phyloP scores from a whole-genome alignment of 2,329 filamentous ascomycete genomes.

The Clathrospora elynae region DNA sequence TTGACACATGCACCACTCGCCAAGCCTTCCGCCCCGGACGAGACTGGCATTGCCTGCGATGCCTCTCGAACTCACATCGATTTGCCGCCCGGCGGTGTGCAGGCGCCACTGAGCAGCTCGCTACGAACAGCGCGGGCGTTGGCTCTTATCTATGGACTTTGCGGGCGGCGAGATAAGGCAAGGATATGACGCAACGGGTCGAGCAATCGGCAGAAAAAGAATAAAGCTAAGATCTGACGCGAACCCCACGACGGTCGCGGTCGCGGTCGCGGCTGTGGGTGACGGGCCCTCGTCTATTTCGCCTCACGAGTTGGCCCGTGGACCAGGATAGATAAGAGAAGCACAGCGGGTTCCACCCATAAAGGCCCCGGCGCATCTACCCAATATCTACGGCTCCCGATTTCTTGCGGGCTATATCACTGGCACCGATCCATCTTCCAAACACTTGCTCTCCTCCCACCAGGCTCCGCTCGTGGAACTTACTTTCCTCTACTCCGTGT shows the following conservation, averaged over 20 bases:
- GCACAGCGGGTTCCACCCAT: slow-evolving; percentile 42
- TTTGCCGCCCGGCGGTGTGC: slow-evolving; percentile 11
- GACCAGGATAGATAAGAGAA: slow-evolving; percentile 48
- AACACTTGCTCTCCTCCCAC: slow-evolving; percentile 15
- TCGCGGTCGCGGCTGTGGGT: slow-evolving; percentile 28
- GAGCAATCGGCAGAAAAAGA: slow-evolving; percentile 38
- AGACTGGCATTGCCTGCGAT: slow-evolving; percentile 22
- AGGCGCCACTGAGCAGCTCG: slow-evolving; percentile 11
- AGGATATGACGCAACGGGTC: slow-evolving; percentile 35
- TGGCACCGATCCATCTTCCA: slow-evolving; percentile 29
- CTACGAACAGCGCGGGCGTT: slow-evolving; percentile 7
- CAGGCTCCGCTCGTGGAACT: slow-evolving; percentile 21
- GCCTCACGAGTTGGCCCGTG: slow-evolving; percentile 39
- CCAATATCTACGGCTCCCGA: slow-evolving; percentile 38
- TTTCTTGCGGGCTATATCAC: slow-evolving; percentile 41
- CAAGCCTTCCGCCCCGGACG: slow-evolving; percentile 35
- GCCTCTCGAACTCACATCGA: slow-evolving; percentile 11
- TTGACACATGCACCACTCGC: slow-evolving; percentile 31
- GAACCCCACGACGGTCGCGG: slow-evolving; percentile 46
- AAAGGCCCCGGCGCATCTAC: slow-evolving; percentile 41
- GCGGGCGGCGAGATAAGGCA: slow-evolving; percentile 35
- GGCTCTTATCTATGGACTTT: slow-evolving; percentile 23
- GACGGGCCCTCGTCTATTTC: slow-evolving; percentile 45
- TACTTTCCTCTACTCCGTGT: slow-evolving; percentile 6
- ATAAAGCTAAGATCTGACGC: slow-evolving; percentile 43